phyloP scores from a whole-genome alignment of 176 grass and related monocot genomes.

The Oryza punctata region DNA sequence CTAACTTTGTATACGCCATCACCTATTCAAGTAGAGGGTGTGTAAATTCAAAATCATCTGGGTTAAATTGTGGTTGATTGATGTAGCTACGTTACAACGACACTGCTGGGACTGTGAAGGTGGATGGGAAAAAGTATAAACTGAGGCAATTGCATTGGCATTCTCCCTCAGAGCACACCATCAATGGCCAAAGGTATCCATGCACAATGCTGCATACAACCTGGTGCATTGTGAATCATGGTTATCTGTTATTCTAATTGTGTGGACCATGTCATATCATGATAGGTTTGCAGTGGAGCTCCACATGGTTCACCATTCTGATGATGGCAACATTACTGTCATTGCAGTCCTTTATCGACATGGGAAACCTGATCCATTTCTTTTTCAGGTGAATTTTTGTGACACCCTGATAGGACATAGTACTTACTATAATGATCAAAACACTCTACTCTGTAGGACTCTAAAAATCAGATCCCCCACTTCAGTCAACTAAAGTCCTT shows the following conservation, averaged over 20 bases:
- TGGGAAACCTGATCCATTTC: slow-evolving; percentile 59
- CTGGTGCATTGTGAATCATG: neutral
- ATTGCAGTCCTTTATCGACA: slow-evolving; percentile 62
- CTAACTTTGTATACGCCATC: neutral
- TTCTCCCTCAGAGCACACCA: slow-evolving; percentile 73
- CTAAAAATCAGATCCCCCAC: neutral
- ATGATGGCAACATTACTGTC: slow-evolving; percentile 59
- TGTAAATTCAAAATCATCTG: neutral
- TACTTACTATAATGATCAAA: neutral
- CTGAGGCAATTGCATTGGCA: slow-evolving; percentile 83
- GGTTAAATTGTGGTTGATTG: neutral
- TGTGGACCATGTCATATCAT: neutral
- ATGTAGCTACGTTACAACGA: slow-evolving; percentile 60
- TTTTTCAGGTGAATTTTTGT: slow-evolving; percentile 56
- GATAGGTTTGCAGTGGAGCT: slow-evolving; percentile 70
- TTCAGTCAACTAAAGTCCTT: neutral
- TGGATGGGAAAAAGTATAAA: slow-evolving; percentile 55
- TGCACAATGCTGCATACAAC: slow-evolving; percentile 1
- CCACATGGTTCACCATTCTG: slow-evolving; percentile 69
- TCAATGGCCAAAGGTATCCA: slow-evolving; percentile 65
- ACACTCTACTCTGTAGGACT: neutral
- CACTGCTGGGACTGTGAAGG: slow-evolving; percentile 46
- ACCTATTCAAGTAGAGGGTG: neutral
- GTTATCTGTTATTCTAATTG: neutral
- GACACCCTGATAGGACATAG: neutral